Percentiles rank a stretch among this genome's conserved stretches.
Conservation (phyloP, 768 basidiomycete species). For the Termitomyces bulborhizus region DNA sequence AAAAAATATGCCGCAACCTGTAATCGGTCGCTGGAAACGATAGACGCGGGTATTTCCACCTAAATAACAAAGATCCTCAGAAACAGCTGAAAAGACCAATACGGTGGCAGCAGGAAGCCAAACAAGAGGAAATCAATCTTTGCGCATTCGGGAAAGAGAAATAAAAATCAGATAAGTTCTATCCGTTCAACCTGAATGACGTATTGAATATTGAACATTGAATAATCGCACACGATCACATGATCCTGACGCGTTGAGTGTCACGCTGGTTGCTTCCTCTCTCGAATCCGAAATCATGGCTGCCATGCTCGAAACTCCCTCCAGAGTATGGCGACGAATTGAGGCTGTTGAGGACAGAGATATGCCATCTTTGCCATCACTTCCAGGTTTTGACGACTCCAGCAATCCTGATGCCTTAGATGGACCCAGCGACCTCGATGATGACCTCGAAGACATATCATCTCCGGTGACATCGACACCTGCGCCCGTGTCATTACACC, state of each 20-base stretch:
- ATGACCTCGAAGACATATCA: constrained; percentile 33
- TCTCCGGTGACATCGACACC: constrained; percentile 68
- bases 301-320: constrained; percentile 70
- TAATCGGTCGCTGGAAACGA: too few relatives aligned
- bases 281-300: constrained; percentile 28
- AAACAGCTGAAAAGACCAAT: too few relatives aligned
- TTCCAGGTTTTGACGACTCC: constrained; percentile 68
- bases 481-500: constrained; percentile 36
- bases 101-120: too few relatives aligned
- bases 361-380: constrained; percentile 77
- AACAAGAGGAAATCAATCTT: too few relatives aligned
- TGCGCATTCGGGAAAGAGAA: too few relatives aligned
- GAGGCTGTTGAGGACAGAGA: constrained; percentile 69
- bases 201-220: too few relatives aligned
- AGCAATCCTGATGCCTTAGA: constrained; percentile 24
- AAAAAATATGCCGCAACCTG: too few relatives aligned
- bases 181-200: too few relatives aligned
- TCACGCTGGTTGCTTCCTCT: too few relatives aligned
- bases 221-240: constrained; percentile 18
- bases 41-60: too few relatives aligned
- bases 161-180: too few relatives aligned
- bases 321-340: constrained; percentile 79
- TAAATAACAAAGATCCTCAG: too few relatives aligned
- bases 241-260: constrained; percentile 11
- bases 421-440: constrained; percentile 27